Evolutionary conservation across 176 grass and related monocot species (phyloP).

Genomic region (Alopecurus myosuroides): DNA sequence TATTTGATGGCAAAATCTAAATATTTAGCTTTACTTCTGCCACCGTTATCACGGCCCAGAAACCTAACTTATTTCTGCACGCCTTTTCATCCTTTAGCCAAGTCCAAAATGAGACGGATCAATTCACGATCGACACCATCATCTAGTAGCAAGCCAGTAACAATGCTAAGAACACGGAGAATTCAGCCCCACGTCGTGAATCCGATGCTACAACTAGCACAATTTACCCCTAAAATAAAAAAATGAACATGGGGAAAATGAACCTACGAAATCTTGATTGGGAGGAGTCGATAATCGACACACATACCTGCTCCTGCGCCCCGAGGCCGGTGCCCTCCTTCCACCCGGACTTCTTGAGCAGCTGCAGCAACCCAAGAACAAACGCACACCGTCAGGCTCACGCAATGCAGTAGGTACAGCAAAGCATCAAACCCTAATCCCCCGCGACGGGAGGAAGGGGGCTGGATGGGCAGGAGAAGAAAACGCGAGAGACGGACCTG

Average conservation of each 20-base stretch:
- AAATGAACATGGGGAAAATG: not conserved
- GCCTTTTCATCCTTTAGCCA: not conserved
- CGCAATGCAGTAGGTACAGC: not conserved
- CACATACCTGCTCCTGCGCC: slow-evolving; percentile 74
- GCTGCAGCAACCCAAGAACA: slow-evolving; percentile 31
- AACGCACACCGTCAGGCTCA: not conserved
- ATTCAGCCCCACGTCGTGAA: not conserved
- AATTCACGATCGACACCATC: not conserved
- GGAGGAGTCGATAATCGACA: not conserved
- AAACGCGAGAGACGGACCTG: slow-evolving; percentile 31
- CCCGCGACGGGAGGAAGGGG: not conserved
- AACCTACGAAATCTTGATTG: not conserved
- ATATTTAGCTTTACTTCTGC: not conserved
- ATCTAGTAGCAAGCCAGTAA: not conserved
- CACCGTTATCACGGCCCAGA: not conserved
- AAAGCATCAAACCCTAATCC: slow-evolving; percentile 54
- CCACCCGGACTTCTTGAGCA: slow-evolving; percentile 91
- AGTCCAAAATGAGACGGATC: not conserved
- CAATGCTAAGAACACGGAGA: not conserved
- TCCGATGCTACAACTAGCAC: not conserved
- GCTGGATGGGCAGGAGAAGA: not conserved
- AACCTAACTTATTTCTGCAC: not conserved
- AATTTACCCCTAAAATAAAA: not conserved
- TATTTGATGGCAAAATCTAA: not conserved
- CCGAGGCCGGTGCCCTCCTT: slow-evolving; percentile 96